phyloP scores from a whole-genome alignment of 2,329 filamentous ascomycete species.

The Colletotrichum lindemuthianum region DNA sequence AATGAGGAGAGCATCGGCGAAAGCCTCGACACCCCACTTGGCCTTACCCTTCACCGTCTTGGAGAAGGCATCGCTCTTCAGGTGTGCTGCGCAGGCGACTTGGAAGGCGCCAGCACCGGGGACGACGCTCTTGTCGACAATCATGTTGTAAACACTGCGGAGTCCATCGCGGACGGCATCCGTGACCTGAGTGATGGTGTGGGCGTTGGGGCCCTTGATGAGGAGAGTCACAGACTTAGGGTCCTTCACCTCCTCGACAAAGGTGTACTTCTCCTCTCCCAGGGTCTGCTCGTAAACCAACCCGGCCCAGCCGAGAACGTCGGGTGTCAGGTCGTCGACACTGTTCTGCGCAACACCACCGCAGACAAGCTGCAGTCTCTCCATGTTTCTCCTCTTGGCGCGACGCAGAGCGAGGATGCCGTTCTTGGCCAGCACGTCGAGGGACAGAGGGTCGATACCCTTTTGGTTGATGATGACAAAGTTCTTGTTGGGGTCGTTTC shows the following conservation, averaged over 20 bases:
- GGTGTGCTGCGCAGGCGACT: conserved; percentile 87
- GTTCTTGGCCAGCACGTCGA: conserved; percentile 98
- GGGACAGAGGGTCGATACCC: conserved; percentile 94
- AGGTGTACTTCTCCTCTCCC: conserved; percentile 99
- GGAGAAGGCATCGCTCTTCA: conserved; percentile 86
- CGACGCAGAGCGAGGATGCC: conserved; percentile 93
- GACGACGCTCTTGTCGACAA: conserved; percentile 96
- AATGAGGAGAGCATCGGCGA: conserved; percentile 91
- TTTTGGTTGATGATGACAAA: conserved; percentile 99
- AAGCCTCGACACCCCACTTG: conserved; percentile 94
- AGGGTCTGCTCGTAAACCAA: conserved; percentile 97
- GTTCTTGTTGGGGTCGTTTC: conserved; percentile 89
- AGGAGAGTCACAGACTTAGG: conserved; percentile 97
- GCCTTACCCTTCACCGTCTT: conserved; percentile 98
- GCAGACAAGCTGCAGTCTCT: conserved; percentile 93
- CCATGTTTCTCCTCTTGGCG: conserved; percentile 99
- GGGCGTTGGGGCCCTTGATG: conserved; percentile 97
- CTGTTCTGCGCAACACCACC: conserved; percentile 94
- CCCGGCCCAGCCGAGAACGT: conserved; percentile 94
- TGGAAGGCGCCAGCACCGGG: conserved; percentile 97
- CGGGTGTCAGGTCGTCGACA: conserved; percentile 89
- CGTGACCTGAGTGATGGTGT: conserved; percentile 96
- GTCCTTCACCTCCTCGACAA: conserved; percentile 98
- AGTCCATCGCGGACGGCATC: conserved; percentile 96
- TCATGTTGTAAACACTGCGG: conserved; percentile 98